Evolutionary conservation across 129 eudicot species (phyloP).

Genomic region (Artemisia argyi): DNA sequence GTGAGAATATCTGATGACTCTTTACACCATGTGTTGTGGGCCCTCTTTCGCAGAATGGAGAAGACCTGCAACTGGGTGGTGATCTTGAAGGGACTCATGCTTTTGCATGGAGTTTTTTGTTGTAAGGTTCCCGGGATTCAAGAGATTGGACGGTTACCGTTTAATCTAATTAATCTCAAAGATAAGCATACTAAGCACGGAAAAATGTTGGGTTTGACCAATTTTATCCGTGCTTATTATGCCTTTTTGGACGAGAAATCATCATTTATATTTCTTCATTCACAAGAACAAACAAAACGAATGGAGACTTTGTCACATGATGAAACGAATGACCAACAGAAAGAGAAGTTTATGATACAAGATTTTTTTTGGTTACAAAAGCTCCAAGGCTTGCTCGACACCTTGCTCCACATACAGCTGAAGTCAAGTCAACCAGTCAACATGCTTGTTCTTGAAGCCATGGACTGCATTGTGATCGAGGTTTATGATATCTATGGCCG

Average conservation of each 20-base stretch:
- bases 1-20: conserved; percentile 44
- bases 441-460: conserved; percentile 58
- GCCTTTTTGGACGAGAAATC: conserved; percentile 67
- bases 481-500: conserved; percentile 55
- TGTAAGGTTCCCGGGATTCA: conserved; percentile 49
- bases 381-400: conserved; percentile 61
- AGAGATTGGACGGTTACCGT: conserved; percentile 65
- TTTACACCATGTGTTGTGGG: conserved; percentile 46
- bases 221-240: conserved; percentile 57
- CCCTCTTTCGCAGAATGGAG: conserved; percentile 43
- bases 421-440: conserved; percentile 17
- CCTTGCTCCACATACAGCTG: conserved; percentile 50
- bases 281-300: conserved; percentile 29
- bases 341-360: conserved; percentile 16
- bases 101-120: conserved; percentile 60
- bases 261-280: conserved; percentile 29
- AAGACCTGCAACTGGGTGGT: conserved; percentile 62
- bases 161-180: conserved; percentile 49
- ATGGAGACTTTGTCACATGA: conserved; percentile 1
- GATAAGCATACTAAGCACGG: conserved; percentile 30
- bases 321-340: conserved; percentile 8
- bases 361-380: conserved; percentile 51
- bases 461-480: conserved; percentile 72
- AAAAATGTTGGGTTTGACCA: conserved; percentile 24
- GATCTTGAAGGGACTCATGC: conserved; percentile 63